Evolutionary conservation across 1,139 yeast species (phyloP).

Genomic region (Geotrichum candidum): DNA sequence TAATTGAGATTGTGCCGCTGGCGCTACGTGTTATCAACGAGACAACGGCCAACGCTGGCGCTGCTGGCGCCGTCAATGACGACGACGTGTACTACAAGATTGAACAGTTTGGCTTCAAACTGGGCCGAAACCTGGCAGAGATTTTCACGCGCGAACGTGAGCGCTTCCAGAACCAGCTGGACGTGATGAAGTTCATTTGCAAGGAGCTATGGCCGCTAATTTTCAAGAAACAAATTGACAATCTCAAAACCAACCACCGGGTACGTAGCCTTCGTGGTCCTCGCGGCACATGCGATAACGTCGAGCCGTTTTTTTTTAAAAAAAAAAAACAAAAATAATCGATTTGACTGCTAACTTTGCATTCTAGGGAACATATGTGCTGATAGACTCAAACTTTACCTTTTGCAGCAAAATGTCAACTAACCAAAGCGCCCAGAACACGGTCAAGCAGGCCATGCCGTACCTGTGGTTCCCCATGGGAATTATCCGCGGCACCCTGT

Average conservation of each 20-base stretch:
- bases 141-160: constrained; percentile 54
- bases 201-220: constrained; percentile 82
- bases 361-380: constrained; percentile 57
- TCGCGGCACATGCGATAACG: neutral
- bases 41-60: constrained; percentile 28
- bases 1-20: constrained; percentile 72
- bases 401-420: constrained; percentile 46
- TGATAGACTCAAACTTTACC: constrained; percentile 61
- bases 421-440: constrained; percentile 18
- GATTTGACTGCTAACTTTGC: neutral
- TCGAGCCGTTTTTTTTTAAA: neutral
- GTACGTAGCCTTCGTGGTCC: constrained; percentile 31
- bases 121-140: constrained; percentile 73
- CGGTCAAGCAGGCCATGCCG: constrained; percentile 32
- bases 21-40: constrained; percentile 51
- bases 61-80: constrained; percentile 32
- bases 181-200: constrained; percentile 86
- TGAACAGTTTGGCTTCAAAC: constrained; percentile 63
- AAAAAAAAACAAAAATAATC: neutral
- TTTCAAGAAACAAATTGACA: constrained; percentile 84
- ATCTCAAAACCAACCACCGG: constrained; percentile 83
- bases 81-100: constrained; percentile 58
- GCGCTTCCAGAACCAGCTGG: constrained; percentile 55
- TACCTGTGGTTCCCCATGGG: constrained; percentile 83
- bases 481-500: constrained; percentile 69